These are phyloP conservation scores for Apophysomyces elegans DNA, from an alignment of 371 early-diverging fungal species.

Conservation along the genomic window DNA sequence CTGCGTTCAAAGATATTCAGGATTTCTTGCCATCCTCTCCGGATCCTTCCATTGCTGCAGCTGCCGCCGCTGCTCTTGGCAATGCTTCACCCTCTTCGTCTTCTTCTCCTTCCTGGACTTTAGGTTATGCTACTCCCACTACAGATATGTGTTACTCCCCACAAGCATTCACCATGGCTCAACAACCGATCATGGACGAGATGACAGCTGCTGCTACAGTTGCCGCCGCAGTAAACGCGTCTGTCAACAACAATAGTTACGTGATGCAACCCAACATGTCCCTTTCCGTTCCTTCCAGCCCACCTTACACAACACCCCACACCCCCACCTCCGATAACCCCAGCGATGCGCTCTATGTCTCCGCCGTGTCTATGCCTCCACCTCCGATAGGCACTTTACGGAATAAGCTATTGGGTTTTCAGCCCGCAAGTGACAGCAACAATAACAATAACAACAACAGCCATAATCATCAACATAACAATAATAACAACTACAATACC, in stretches of 20 bases:
- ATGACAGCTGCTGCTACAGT: neutral
- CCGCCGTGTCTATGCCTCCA: slow-evolving; percentile 24
- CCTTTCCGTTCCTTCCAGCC: slow-evolving; percentile 34
- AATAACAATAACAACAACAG: too few relatives aligned
- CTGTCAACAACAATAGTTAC: too few relatives aligned
- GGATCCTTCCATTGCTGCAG: neutral
- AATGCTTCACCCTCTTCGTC: neutral
- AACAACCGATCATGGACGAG: neutral
- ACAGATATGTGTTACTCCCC: slow-evolving; percentile 10
- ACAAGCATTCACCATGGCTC: slow-evolving; percentile 1
- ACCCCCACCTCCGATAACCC: slow-evolving; percentile 14
- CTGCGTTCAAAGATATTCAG: slow-evolving; percentile 18
- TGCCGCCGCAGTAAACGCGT: slow-evolving; percentile 1
- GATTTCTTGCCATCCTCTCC: slow-evolving; percentile 10
- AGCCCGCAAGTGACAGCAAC: neutral
- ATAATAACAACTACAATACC: neutral
- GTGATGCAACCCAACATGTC: slow-evolving; percentile 17
- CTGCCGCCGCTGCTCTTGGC: slow-evolving; percentile 1
- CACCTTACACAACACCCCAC: slow-evolving; percentile 20
- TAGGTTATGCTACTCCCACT: slow-evolving; percentile 8
- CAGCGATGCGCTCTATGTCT: slow-evolving; percentile 21
- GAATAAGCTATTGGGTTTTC: slow-evolving; percentile 13
- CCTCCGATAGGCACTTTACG: slow-evolving; percentile 21
- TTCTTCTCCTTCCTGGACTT: neutral
- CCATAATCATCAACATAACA: too few relatives aligned